Evolutionary conservation across 768 basidiomycete genomes (phyloP), one percentile per base, ranked within the genome.

Genomic region (Botryobasidium botryosum): DNA sequence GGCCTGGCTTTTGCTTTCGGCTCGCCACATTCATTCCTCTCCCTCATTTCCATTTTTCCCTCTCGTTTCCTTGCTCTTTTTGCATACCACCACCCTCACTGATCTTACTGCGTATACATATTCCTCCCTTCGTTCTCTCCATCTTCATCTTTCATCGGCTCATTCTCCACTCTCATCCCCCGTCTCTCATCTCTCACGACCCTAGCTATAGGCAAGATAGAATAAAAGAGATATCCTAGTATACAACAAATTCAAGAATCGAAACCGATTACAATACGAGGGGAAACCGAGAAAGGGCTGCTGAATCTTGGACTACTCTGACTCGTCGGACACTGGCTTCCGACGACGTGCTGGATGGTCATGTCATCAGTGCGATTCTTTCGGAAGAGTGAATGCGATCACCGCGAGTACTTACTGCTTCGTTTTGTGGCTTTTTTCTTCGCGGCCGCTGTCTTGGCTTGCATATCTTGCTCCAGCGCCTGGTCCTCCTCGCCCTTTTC

Each of bases 401-500:
- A n/a, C n/a, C n/a, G n/a, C n/a, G n/a, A n/a, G n/a, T n/a, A n/a
- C n/a, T n/a, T n/a, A n/a, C n/a, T n/a, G n/a, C 71, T 61, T 50
- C 65, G 61, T 18, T 66, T 57, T 4, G 74, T 70, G 7, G 77
- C 79, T 17, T 68, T 65, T 57, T 78, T 84, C 61, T 75, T 82
- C 3, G 84, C 83, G 4, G 77, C 80, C 43, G 79, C 71, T 42
- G 72, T 85, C 68, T 86, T 88, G 46, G 76, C 74, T 55, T 80
- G 70, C 12, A 84, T 87, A 25, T 83, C 74, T 53, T 80, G 82
- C 64, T 91, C 84, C 20, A 94, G 69, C 18, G 77, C 90, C 48
- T 90, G 77, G 52, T 96, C 91, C 59, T 92, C 91, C 49, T 79
- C 75, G 3, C 94, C 94, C 60, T 92, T 85, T 3, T 69, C 67